A percentile compares a stretch with the other conserved stretches of the same genome.
Conservation (phyloP, 75 land plant species). For the Pseudotsuga menziesii region DNA sequence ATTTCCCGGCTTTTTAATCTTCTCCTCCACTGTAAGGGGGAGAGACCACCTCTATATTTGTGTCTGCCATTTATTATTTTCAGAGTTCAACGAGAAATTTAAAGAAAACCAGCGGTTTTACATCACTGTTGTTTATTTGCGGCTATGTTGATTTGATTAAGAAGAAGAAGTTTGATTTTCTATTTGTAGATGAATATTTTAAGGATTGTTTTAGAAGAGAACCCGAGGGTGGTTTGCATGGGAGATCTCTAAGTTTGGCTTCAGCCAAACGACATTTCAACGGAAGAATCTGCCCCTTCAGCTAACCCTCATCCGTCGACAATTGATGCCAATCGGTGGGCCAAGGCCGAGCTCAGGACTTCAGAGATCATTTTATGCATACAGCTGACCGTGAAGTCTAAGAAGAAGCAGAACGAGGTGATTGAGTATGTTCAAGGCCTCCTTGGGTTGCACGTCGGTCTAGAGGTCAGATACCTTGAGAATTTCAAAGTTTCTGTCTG, state of each 20-base stretch:
- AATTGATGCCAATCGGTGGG: background rate
- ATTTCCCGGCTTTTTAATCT: too few species aligned
- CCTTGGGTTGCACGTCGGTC: slow-evolving; percentile 28
- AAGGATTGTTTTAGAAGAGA: too few species aligned
- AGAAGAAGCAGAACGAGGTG: slow-evolving; percentile 44
- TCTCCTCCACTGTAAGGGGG: too few species aligned
- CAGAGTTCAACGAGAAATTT: too few species aligned
- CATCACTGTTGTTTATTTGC: too few species aligned
- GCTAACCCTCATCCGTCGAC: background rate
- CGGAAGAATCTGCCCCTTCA: slow-evolving; percentile 10
- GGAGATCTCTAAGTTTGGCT: slow-evolving; percentile 38
- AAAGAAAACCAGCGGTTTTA: too few species aligned
- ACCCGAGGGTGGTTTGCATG: slow-evolving; percentile 23
- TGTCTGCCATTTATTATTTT: too few species aligned
- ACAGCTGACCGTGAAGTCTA: slow-evolving; percentile 56
- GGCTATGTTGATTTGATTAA: too few species aligned
- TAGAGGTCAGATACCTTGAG: slow-evolving; percentile 29
- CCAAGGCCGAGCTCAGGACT: slow-evolving; percentile 36
- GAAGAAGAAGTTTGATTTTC: too few species aligned
- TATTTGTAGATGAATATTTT: too few species aligned
- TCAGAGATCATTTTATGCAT: slow-evolving; percentile 38
- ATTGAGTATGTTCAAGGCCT: slow-evolving; percentile 52
- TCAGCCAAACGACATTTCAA: slow-evolving; percentile 28
- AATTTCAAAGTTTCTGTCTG: background rate
- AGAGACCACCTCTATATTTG: too few species aligned